Percentiles rank a stretch among this genome's conserved stretches.
phyloP scores from a whole-genome alignment of 2,329 filamentous ascomycete species.

The Graphiopsis chlorocephala region DNA sequence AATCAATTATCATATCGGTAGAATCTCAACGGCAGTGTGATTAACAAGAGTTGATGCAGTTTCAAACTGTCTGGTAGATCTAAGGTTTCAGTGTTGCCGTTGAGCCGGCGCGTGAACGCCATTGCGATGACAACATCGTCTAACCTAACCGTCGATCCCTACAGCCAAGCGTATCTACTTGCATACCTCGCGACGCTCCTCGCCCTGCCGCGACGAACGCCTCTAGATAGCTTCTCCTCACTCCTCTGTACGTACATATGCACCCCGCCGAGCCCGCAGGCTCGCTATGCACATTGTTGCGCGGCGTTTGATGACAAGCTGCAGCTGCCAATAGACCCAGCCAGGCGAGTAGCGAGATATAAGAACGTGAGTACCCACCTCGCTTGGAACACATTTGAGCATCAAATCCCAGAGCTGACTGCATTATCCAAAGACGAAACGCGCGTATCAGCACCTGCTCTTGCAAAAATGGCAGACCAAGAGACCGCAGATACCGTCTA shows the following conservation, averaged over 20 bases:
- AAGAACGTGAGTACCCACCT: constrained; percentile 1
- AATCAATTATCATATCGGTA: neutral
- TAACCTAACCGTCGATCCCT: neutral
- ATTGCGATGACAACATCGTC: neutral
- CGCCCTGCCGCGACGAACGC: neutral
- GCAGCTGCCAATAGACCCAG: neutral
- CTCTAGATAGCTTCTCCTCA: constrained; percentile 7
- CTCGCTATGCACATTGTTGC: neutral
- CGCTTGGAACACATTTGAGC: neutral
- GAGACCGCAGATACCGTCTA: constrained; percentile 14
- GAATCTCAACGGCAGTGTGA: neutral
- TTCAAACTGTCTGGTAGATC: no score
- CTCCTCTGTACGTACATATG: constrained; percentile 12
- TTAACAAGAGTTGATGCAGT: no score
- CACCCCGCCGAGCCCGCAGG: constrained; percentile 17
- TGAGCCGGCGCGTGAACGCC: no score
- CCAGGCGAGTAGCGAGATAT: neutral
- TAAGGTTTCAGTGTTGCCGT: no score
- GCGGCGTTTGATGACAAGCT: neutral
- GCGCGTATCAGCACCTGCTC: neutral
- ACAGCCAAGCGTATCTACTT: neutral
- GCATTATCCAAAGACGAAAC: constrained; percentile 9
- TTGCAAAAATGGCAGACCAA: constrained; percentile 4
- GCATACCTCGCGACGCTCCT: neutral
- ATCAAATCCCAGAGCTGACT: constrained; percentile 4